These are phyloP conservation scores for Clonostachys byssicola DNA, from an alignment of 2,329 filamentous ascomycete genomes.

Conservation along the genomic window DNA sequence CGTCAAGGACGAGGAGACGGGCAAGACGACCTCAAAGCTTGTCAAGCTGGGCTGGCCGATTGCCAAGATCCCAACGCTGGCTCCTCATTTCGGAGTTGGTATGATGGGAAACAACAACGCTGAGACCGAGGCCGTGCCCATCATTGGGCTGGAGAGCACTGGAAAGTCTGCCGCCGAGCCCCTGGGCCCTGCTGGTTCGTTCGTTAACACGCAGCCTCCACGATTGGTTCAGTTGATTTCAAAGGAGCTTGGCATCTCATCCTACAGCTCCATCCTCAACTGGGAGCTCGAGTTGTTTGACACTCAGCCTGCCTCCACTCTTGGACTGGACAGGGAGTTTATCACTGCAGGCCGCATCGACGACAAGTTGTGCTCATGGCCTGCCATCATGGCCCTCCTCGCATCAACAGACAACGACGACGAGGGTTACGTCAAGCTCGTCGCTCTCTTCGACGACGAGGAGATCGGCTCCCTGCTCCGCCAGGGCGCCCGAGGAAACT, in stretches of 20 bases:
- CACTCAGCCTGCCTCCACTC: constrained; percentile 75
- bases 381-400: constrained; percentile 79
- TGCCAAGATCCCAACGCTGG: constrained; percentile 85
- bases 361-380: constrained; percentile 96
- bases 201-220: constrained; percentile 79
- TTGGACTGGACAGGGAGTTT: constrained; percentile 86
- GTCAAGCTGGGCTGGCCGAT: constrained; percentile 95
- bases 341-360: constrained; percentile 95
- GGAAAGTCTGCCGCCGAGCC: constrained; percentile 29
- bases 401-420: constrained; percentile 53
- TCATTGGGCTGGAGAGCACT: constrained; percentile 82
- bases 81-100: constrained; percentile 85
- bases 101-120: constrained; percentile 67
- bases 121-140: constrained; percentile 92
- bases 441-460: constrained; percentile 95
- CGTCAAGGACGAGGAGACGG: constrained; percentile 65
- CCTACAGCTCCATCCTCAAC: constrained; percentile 75
- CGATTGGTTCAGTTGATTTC: constrained; percentile 81
- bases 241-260: constrained; percentile 66
- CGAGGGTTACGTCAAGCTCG: constrained; percentile 76
- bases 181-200: constrained; percentile 64
- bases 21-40: constrained; percentile 75
- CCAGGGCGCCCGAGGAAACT: constrained; percentile 87
- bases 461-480: constrained; percentile 90
- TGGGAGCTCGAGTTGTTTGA: constrained; percentile 98